phyloP scores from a whole-genome alignment of 2,329 filamentous ascomycete species.

The Phialocephala subalpina region DNA sequence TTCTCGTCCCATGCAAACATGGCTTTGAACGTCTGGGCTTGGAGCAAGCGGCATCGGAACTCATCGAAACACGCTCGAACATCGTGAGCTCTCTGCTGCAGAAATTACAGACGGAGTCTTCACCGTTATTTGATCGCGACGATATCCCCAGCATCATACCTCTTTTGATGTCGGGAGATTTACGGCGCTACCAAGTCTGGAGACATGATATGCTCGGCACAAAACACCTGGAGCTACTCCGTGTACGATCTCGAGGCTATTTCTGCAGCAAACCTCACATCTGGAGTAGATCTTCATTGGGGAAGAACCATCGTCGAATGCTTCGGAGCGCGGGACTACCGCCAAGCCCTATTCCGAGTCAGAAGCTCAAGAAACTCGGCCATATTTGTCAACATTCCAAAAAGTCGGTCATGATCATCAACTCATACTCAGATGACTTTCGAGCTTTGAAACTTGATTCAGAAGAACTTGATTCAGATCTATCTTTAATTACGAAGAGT shows the following conservation, averaged over 20 bases:
- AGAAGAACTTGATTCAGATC: neutral
- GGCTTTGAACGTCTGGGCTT: neutral
- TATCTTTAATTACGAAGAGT: neutral
- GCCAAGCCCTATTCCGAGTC: slow-evolving; percentile 6
- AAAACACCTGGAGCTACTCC: neutral
- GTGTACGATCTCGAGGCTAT: neutral
- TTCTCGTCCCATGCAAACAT: slow-evolving; percentile 4
- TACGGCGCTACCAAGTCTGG: neutral
- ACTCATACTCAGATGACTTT: slow-evolving; percentile 4
- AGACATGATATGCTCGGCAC: slow-evolving; percentile 1
- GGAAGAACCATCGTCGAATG: neutral
- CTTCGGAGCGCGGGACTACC: neutral
- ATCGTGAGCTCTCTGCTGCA: neutral
- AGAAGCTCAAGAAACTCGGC: slow-evolving; percentile 1
- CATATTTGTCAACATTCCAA: neutral
- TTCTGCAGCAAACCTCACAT: slow-evolving; percentile 2
- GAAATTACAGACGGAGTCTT: neutral
- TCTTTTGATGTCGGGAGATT: neutral
- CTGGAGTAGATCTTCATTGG: slow-evolving; percentile 3
- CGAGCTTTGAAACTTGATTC: neutral
- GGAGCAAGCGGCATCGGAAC: slow-evolving; percentile 4
- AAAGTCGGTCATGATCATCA: neutral
- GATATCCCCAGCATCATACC: neutral
- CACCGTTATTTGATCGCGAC: slow-evolving; percentile 6
- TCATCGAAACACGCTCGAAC: slow-evolving; percentile 3